A percentile compares a stretch with the other conserved stretches of the same genome.
phyloP scores from a whole-genome alignment of 257 asterid species.

The Plectranthus barbatus region DNA sequence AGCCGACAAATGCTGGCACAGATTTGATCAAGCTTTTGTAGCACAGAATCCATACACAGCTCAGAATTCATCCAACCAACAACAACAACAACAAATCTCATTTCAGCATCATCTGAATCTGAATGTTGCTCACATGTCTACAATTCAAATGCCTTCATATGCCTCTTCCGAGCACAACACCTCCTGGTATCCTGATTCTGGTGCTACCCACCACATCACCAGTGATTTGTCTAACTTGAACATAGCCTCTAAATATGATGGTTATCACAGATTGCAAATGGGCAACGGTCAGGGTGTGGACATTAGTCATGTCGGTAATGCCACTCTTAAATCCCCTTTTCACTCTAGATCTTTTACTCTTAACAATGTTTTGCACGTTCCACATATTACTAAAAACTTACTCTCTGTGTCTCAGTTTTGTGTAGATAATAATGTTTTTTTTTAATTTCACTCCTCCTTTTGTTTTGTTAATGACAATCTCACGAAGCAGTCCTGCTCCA shows the following conservation, averaged over 20 bases:
- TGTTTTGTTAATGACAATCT: not conserved
- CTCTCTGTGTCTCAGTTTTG: not conserved
- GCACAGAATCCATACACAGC: too few relatives aligned
- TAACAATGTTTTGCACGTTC: not conserved
- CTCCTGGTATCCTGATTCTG: not conserved
- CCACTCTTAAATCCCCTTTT: too few relatives aligned
- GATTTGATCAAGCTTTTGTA: too few relatives aligned
- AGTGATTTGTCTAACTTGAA: not conserved
- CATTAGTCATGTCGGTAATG: not conserved
- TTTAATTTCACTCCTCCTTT: not conserved
- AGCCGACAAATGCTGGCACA: too few relatives aligned
- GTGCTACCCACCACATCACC: not conserved
- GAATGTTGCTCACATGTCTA: too few relatives aligned
- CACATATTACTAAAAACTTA: not conserved
- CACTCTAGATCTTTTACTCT: too few relatives aligned
- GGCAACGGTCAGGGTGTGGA: not conserved
- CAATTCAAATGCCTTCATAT: not conserved
- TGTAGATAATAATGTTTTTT: not conserved
- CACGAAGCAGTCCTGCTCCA: not conserved
- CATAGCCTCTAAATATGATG: not conserved
- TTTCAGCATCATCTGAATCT: too few relatives aligned
- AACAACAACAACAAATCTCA: too few relatives aligned
- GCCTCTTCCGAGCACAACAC: not conserved
- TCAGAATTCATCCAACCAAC: too few relatives aligned
- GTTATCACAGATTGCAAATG: not conserved